Percentiles rank a stretch among this genome's conserved stretches.
phyloP scores from a whole-genome alignment of 2,329 filamentous ascomycete species.

The Fusarium sp. region DNA sequence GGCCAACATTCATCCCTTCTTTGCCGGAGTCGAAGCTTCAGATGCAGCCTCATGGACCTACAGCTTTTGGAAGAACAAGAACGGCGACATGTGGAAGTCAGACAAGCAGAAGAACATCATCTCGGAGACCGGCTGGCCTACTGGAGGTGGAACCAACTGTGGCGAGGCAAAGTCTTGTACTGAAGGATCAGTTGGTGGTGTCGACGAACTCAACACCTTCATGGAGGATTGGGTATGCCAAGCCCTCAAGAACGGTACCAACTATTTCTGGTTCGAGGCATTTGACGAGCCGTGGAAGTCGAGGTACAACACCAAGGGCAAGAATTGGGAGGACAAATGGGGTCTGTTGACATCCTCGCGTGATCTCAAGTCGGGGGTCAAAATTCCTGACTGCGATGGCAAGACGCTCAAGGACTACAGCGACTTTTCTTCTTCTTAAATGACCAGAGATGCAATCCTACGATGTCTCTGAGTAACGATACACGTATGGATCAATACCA shows the following conservation, averaged over 20 bases:
- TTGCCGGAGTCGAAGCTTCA: slow-evolving; percentile 78
- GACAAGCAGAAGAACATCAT: slow-evolving; percentile 80
- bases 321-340: slow-evolving; percentile 97
- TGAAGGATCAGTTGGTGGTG: slow-evolving; percentile 79
- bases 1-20: slow-evolving; percentile 98
- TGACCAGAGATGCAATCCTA: slow-evolving; percentile 4
- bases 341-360: slow-evolving; percentile 88
- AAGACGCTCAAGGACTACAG: slow-evolving; percentile 65
- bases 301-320: slow-evolving; percentile 72
- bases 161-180: slow-evolving; percentile 69
- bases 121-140: slow-evolving; percentile 92
- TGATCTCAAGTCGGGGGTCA: slow-evolving; percentile 84
- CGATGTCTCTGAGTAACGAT: slow-evolving; percentile 8
- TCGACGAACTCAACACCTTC: slow-evolving; percentile 86
- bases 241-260: slow-evolving; percentile 82
- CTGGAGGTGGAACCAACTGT: slow-evolving; percentile 82
- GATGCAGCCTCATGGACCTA: slow-evolving; percentile 84
- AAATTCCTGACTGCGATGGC: slow-evolving; percentile 88
- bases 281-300: slow-evolving; percentile 98
- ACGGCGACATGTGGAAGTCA: slow-evolving; percentile 73
- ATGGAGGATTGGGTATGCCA: slow-evolving; percentile 88
- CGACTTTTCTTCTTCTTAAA: slow-evolving; percentile 29
- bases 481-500: slow-evolving; percentile 14
- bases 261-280: slow-evolving; percentile 98
- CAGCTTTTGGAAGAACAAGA: slow-evolving; percentile 81